Percentiles rank a stretch among this genome's conserved stretches.
Evolutionary conservation across 176 grass and related monocot genomes (phyloP).

Genomic region (Zea mays): Zm-B73-REFERENCE-NAM-5.0 NC_050103.1:165584001-165584500

Average conservation of each 20-base stretch:
- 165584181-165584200: too few species aligned
- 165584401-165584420: conserved; percentile 14
- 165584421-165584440: conserved; percentile 1
- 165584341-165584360: not conserved
- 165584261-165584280: conserved; percentile 50
- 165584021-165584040: too few species aligned
- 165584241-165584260: conserved; percentile 43
- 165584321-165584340: not conserved
- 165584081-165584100: not conserved
- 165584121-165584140: too few species aligned
- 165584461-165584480: not conserved
- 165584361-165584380: not conserved
- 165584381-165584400: conserved; percentile 25
- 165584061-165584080: not conserved
- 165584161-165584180: not conserved
- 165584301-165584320: not conserved
- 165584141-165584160: not conserved
- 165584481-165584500: conserved; percentile 53
- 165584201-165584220: not conserved
- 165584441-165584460: not conserved
- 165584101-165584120: not conserved
- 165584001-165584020: too few species aligned
- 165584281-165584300: not conserved
- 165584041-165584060: conserved; percentile 29
- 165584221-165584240: conserved; percentile 19